Conservation (phyloP, 306 rosid genomes). For the Neltuma alba region DNA sequence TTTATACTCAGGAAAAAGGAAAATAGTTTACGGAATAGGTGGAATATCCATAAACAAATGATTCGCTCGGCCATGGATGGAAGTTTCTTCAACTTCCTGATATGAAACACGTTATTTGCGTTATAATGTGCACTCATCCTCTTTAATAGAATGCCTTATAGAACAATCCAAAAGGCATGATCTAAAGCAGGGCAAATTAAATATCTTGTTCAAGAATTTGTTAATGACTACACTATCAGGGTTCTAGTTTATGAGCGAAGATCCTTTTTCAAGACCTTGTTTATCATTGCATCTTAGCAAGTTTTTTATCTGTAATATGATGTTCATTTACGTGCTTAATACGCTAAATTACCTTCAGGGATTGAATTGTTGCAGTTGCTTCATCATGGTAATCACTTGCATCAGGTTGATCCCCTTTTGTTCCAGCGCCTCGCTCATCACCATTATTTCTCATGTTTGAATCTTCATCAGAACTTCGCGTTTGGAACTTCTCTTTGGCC, state of each 20-base stretch:
- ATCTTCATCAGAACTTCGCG: constrained; percentile 55
- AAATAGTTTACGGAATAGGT: background rate
- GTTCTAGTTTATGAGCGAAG: background rate
- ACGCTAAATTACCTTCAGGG: constrained; percentile 62
- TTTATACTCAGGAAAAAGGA: constrained; percentile 8
- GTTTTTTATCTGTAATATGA: constrained; percentile 7
- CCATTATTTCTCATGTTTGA: constrained; percentile 46
- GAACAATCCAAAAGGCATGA: constrained; percentile 6
- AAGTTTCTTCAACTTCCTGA: constrained; percentile 29
- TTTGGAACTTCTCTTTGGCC: constrained; percentile 86
- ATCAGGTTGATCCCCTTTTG: constrained; percentile 55
- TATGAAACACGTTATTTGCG: background rate
- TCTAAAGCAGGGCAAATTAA: background rate
- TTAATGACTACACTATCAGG: background rate
- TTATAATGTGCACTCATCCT: background rate
- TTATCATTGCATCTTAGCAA: background rate
- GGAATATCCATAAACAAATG: background rate
- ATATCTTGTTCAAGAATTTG: background rate
- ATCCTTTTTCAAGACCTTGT: background rate
- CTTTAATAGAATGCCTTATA: constrained; percentile 8
- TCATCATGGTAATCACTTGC: constrained; percentile 42
- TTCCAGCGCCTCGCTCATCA: constrained; percentile 48
- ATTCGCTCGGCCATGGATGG: background rate
- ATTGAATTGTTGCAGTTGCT: constrained; percentile 42
- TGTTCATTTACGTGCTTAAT: background rate